phyloP scores from a whole-genome alignment of 768 basidiomycete species.

The Kwoniella botswanensis region DNA sequence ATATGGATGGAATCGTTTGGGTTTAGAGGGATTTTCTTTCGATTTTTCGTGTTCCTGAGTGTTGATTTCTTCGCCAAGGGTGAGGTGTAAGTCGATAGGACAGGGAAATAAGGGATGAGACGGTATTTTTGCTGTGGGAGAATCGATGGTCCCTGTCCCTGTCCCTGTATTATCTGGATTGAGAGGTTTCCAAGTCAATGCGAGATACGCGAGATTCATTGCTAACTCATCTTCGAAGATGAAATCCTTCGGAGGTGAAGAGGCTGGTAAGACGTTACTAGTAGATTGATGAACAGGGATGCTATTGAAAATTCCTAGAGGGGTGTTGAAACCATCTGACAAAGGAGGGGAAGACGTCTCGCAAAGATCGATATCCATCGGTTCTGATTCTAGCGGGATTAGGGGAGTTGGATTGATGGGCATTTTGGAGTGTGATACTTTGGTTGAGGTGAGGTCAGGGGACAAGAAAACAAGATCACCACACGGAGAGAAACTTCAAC shows the following conservation, averaged over 20 bases:
- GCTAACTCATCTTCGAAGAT: conserved; percentile 3
- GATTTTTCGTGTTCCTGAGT: not conserved
- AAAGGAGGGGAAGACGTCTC: no score
- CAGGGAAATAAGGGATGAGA: not conserved
- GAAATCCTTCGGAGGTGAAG: not conserved
- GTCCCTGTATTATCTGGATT: not conserved
- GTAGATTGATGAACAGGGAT: not conserved
- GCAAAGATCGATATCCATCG: no score
- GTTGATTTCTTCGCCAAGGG: not conserved
- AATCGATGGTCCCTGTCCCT: not conserved
- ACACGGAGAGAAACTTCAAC: no score
- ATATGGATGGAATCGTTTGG: not conserved
- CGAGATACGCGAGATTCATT: not conserved
- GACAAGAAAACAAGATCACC: no score
- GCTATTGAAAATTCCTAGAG: not conserved
- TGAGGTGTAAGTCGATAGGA: not conserved
- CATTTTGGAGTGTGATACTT: no score
- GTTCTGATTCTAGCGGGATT: no score
- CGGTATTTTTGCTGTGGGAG: not conserved
- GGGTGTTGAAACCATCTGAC: no score
- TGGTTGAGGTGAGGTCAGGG: no score
- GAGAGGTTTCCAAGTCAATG: not conserved
- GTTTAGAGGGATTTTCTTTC: not conserved
- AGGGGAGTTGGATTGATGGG: no score
- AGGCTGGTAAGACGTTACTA: not conserved